Evolutionary conservation across 176 grass and related monocot species (phyloP).

Genomic region (Sorghum bicolor): DNA sequence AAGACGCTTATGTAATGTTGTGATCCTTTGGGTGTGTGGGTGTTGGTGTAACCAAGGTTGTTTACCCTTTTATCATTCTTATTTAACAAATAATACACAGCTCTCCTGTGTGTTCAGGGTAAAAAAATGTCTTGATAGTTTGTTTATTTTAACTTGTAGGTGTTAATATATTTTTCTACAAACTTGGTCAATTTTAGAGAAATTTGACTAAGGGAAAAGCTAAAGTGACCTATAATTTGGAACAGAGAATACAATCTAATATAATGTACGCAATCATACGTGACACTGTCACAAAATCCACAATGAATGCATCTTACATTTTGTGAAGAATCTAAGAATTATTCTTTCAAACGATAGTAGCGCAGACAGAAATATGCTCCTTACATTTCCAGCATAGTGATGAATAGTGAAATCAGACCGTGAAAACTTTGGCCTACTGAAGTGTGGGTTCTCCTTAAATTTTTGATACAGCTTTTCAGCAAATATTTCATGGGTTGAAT

Average conservation of each 20-base stretch:
- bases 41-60: no score
- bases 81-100: no score
- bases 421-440: conserved; percentile 94
- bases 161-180: no score
- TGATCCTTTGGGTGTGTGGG: no score
- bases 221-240: not conserved
- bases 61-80: no score
- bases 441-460: conserved; percentile 72
- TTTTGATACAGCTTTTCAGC: conserved; percentile 94
- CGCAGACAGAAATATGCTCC: conserved; percentile 31
- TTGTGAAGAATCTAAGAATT: not conserved
- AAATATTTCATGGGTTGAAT: conserved; percentile 92
- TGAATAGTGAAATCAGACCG: conserved; percentile 89
- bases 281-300: not conserved
- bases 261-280: not conserved
- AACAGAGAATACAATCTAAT: not conserved
- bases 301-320: conserved; percentile 15
- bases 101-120: no score
- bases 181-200: no score
- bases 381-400: conserved; percentile 97
- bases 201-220: no score
- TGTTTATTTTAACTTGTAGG: no score
- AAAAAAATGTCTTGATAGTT: no score
- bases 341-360: not conserved
- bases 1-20: no score